Percentiles rank a stretch among this genome's conserved stretches.
phyloP scores from a whole-genome alignment of 176 grass and related monocot genomes.

The Tuctoria greenei region DNA sequence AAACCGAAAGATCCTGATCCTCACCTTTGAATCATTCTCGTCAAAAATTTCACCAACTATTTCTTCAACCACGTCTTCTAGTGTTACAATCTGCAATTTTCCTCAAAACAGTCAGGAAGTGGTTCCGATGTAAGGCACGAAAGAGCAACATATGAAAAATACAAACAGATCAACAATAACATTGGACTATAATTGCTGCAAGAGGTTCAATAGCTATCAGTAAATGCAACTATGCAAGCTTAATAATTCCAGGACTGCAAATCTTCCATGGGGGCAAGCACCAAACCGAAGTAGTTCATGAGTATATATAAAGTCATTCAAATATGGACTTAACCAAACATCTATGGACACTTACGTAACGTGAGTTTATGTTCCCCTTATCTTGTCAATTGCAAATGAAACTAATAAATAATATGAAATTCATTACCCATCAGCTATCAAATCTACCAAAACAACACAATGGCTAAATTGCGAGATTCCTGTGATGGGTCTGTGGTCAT shows the following conservation, averaged over 20 bases:
- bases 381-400: background rate
- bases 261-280: background rate
- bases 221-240: background rate
- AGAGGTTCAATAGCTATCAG: background rate
- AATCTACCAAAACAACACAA: no score
- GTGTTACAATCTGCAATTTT: constrained; percentile 82
- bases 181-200: background rate
- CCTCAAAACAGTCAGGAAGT: constrained; percentile 13
- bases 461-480: no score
- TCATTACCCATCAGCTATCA: constrained; percentile 5
- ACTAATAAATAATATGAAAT: background rate
- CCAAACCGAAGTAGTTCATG: background rate
- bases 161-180: background rate
- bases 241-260: background rate
- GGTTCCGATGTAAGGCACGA: background rate
- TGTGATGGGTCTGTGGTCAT: no score
- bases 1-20: constrained; percentile 13
- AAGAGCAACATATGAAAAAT: no score
- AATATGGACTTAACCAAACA: background rate
- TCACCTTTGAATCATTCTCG: constrained; percentile 98
- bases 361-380: background rate
- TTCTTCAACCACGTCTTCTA: constrained; percentile 99
- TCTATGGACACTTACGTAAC: background rate
- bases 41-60: constrained; percentile 99
- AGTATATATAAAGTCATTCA: background rate